Evolutionary conservation across 2,329 filamentous ascomycete species (phyloP).

Genomic region (Calonectria naviculata): DNA sequence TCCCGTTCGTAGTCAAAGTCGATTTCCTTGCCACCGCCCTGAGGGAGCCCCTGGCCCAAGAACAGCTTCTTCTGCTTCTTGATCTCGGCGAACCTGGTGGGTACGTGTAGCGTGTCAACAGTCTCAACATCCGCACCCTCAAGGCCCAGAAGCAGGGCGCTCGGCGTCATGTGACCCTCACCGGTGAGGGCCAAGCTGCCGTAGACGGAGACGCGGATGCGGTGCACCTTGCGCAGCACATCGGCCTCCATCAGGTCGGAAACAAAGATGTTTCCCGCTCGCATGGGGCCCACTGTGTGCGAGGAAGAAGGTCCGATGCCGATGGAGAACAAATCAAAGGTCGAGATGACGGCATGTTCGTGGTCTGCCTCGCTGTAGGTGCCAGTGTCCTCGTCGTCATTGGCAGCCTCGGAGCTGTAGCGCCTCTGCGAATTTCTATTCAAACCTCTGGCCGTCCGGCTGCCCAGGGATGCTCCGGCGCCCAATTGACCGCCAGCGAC

Average conservation of each 20-base stretch:
- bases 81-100: slow-evolving; percentile 57
- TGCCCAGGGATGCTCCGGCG: not conserved
- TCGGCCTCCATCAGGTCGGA: slow-evolving; percentile 58
- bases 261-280: slow-evolving; percentile 63
- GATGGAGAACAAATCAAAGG: slow-evolving; percentile 63
- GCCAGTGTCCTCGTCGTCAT: slow-evolving; percentile 47
- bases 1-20: slow-evolving; percentile 61
- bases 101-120: slow-evolving; percentile 61
- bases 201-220: slow-evolving; percentile 60
- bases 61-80: slow-evolving; percentile 57
- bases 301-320: slow-evolving; percentile 64
- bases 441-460: not conserved
- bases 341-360: slow-evolving; percentile 63
- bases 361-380: slow-evolving; percentile 61
- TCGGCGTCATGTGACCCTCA: slow-evolving; percentile 64
- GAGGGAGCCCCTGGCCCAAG: slow-evolving; percentile 53
- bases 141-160: slow-evolving; percentile 60
- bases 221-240: slow-evolving; percentile 56
- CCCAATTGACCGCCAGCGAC: not conserved
- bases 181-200: slow-evolving; percentile 62
- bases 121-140: slow-evolving; percentile 62
- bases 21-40: slow-evolving; percentile 56
- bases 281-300: slow-evolving; percentile 64
- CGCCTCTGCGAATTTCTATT: not conserved
- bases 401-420: slow-evolving; percentile 23